A percentile compares a stretch with the other conserved stretches of the same genome.
These are phyloP conservation scores for Vigna trinervia DNA, from an alignment of 306 rosid species.

Conservation along the genomic window DNA sequence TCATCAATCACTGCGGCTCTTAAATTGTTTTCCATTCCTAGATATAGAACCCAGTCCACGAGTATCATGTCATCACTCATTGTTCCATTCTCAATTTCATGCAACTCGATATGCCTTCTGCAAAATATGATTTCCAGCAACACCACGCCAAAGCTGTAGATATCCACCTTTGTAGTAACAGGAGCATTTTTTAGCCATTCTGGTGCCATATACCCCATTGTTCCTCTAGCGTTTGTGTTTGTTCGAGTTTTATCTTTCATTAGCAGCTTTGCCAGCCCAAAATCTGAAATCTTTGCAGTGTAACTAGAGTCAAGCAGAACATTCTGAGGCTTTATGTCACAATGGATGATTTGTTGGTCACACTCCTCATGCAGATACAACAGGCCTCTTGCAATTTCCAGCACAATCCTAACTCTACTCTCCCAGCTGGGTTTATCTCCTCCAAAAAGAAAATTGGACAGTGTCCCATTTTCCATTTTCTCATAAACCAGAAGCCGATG, in stretches of 20 bases:
- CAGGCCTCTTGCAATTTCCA: slow-evolving; percentile 45
- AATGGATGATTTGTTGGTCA: slow-evolving; percentile 48
- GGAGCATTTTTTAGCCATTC: slow-evolving; percentile 56
- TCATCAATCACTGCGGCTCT: slow-evolving; percentile 35
- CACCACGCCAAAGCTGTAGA: slow-evolving; percentile 50
- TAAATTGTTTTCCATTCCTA: slow-evolving; percentile 40
- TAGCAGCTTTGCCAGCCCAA: slow-evolving; percentile 48
- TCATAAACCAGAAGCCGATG: slow-evolving; percentile 52
- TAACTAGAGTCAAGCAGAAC: slow-evolving; percentile 47
- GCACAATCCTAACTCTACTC: slow-evolving; percentile 37
- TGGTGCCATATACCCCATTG: slow-evolving; percentile 57
- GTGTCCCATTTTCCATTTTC: slow-evolving; percentile 45
- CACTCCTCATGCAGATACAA: slow-evolving; percentile 52
- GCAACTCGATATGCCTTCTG: slow-evolving; percentile 46
- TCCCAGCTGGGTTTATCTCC: slow-evolving; percentile 46
- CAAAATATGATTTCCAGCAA: slow-evolving; percentile 46
- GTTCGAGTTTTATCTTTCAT: slow-evolving; percentile 46
- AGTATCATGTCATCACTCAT: slow-evolving; percentile 39
- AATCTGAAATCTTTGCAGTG: slow-evolving; percentile 47
- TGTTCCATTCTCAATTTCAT: slow-evolving; percentile 37
- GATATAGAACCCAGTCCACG: slow-evolving; percentile 39
- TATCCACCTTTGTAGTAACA: slow-evolving; percentile 48
- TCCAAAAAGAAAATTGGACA: slow-evolving; percentile 38
- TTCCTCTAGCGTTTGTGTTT: slow-evolving; percentile 45
- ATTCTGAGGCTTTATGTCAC: slow-evolving; percentile 56